These are phyloP conservation scores for Gryganskiella cystojenkinii DNA, from an alignment of 192 early-diverging fungal species.

Conservation along the genomic window DNA sequence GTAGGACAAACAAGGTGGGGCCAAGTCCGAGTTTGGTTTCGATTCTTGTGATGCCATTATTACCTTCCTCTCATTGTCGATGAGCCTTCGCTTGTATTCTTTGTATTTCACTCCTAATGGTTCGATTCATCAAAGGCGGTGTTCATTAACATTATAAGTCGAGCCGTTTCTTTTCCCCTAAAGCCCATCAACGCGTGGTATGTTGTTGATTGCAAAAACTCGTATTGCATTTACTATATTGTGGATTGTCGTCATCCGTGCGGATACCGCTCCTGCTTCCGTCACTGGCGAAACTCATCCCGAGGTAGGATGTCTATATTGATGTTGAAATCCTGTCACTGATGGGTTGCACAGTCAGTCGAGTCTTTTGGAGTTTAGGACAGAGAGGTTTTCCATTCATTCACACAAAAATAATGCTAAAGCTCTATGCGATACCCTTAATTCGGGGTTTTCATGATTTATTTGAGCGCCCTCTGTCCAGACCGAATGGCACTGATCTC, in stretches of 20 bases:
- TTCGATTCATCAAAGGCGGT: conserved; percentile 10
- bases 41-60: no score
- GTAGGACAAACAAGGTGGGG: no score
- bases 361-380: no score
- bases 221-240: no score
- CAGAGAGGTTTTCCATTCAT: no score
- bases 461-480: neutral
- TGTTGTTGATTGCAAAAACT: neutral
- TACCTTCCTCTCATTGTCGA: conserved; percentile 7
- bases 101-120: conserved; percentile 22
- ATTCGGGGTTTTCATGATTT: neutral
- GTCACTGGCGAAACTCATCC: conserved; percentile 1
- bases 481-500: conserved; percentile 63
- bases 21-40: no score
- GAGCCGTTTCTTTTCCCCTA: no score
- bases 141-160: conserved; percentile 8
- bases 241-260: neutral
- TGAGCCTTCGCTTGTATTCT: neutral
- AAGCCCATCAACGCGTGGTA: neutral
- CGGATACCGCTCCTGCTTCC: neutral
- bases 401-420: neutral
- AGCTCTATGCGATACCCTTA: neutral
- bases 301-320: no score
- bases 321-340: no score
- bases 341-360: no score